Evolutionary conservation across 1,139 yeast genomes (phyloP).

Genomic region (Torulaspora pretoriensis): DNA sequence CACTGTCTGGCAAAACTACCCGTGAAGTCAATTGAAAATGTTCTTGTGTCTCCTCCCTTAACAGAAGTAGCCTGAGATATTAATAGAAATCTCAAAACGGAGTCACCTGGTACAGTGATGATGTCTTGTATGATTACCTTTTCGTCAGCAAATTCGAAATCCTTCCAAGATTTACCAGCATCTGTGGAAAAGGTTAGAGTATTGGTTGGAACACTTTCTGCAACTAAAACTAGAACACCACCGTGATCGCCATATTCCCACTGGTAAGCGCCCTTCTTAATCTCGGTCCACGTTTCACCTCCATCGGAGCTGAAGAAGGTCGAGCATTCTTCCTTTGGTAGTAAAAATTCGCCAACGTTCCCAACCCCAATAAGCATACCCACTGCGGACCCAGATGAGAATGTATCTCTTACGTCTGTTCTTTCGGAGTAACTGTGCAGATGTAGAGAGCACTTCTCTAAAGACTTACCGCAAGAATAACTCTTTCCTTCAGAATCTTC

Average conservation of each 20-base stretch:
- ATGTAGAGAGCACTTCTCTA: conserved; percentile 69
- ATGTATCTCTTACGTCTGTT: conserved; percentile 75
- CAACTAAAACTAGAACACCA: conserved; percentile 69
- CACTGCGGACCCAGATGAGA: conserved; percentile 81
- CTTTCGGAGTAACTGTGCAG: conserved; percentile 91
- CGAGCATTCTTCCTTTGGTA: conserved; percentile 49
- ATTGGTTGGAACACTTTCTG: conserved; percentile 55
- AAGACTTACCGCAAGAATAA: conserved; percentile 52
- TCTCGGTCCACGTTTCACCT: conserved; percentile 83
- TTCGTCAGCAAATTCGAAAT: conserved; percentile 57
- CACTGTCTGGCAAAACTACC: conserved; percentile 66
- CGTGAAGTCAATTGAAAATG: conserved; percentile 67
- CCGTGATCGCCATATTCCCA: conserved; percentile 99
- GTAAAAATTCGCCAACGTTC: conserved; percentile 70
- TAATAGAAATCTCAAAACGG: conserved; percentile 67
- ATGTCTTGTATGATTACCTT: conserved; percentile 61
- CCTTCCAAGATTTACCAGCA: conserved; percentile 75
- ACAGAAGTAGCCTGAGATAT: conserved; percentile 40
- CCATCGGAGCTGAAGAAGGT: conserved; percentile 84
- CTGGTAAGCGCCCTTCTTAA: conserved; percentile 66
- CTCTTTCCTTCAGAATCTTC: conserved; percentile 58
- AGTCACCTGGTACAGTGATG: conserved; percentile 88
- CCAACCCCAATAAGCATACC: conserved; percentile 88
- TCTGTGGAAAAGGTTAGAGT: conserved; percentile 63
- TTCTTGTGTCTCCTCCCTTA: conserved; percentile 41